A percentile compares a stretch with the other conserved stretches of the same genome.
Evolutionary conservation across 2,329 filamentous ascomycete genomes (phyloP).

Genomic region (Fusarium sp.): DNA sequence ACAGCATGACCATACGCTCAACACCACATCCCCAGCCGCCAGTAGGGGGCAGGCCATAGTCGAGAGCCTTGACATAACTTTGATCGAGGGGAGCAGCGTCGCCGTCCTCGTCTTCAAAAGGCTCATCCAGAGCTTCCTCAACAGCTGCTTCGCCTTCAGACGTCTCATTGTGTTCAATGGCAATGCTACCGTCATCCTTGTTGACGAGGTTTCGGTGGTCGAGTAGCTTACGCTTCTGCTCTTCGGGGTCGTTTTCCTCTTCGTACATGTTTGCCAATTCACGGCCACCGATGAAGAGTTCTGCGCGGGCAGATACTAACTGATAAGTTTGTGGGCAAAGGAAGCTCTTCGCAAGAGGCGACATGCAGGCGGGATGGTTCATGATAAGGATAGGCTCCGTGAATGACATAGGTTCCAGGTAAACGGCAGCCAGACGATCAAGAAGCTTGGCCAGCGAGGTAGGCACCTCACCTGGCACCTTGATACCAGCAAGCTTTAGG

Average conservation of each 20-base stretch:
- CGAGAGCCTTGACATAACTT: constrained; percentile 83
- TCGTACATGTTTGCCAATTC: constrained; percentile 98
- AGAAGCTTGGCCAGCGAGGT: constrained; percentile 75
- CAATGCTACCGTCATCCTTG: constrained; percentile 46
- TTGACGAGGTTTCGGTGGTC: constrained; percentile 57
- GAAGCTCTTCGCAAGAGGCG: constrained; percentile 90
- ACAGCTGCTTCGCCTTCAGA: constrained; percentile 3
- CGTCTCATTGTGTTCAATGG: constrained; percentile 38
- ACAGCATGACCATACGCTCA: constrained; percentile 91
- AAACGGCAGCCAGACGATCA: constrained; percentile 79
- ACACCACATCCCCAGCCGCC: constrained; percentile 97
- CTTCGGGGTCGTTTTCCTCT: constrained; percentile 93
- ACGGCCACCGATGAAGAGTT: constrained; percentile 81
- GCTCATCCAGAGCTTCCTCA: constrained; percentile 10
- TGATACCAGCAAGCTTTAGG: constrained; percentile 66
- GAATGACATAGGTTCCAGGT: constrained; percentile 80
- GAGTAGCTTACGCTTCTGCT: constrained; percentile 85
- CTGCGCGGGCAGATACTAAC: constrained; percentile 80
- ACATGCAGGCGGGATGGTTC: constrained; percentile 89
- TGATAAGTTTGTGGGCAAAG: constrained; percentile 74
- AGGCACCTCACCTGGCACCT: constrained; percentile 71
- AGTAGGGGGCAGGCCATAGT: constrained; percentile 92
- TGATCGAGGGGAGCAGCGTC: constrained; percentile 70
- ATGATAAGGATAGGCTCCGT: constrained; percentile 82
- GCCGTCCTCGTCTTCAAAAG: constrained; percentile 52